Evolutionary conservation across 176 grass and related monocot species (phyloP).

Genomic region (Panicum miliaceum): DNA sequence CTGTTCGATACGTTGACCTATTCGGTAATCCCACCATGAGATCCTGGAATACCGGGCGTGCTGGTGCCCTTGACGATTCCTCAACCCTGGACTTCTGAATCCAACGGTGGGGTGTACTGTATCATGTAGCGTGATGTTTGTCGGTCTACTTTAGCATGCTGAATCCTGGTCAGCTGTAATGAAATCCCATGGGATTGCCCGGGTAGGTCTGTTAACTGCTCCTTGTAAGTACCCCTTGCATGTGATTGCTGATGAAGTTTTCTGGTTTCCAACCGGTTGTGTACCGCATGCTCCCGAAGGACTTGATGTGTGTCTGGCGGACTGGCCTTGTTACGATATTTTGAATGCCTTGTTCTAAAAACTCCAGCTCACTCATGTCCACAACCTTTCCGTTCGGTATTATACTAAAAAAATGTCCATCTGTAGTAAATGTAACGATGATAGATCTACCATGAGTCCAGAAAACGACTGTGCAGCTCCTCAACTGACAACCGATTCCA

Average conservation of each 20-base stretch:
- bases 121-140: neutral
- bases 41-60: conserved; percentile 1
- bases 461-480: conserved; percentile 22
- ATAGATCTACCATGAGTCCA: neutral
- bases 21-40: conserved; percentile 44
- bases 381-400: neutral
- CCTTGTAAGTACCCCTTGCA: neutral
- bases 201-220: neutral
- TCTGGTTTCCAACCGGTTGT: neutral
- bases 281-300: neutral
- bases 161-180: neutral
- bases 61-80: neutral
- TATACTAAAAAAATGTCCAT: neutral
- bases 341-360: neutral
- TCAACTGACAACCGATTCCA: neutral
- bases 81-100: neutral
- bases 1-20: neutral
- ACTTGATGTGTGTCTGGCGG: neutral
- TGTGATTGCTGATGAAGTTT: neutral
- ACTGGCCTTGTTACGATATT: neutral
- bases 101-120: neutral
- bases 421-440: neutral
- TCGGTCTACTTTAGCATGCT: neutral
- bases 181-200: neutral
- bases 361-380: neutral